A percentile compares a stretch with the other conserved stretches of the same genome.
phyloP scores from a whole-genome alignment of 2,329 filamentous ascomycete genomes.

The Aspergillus brunneoviolaceus region DNA sequence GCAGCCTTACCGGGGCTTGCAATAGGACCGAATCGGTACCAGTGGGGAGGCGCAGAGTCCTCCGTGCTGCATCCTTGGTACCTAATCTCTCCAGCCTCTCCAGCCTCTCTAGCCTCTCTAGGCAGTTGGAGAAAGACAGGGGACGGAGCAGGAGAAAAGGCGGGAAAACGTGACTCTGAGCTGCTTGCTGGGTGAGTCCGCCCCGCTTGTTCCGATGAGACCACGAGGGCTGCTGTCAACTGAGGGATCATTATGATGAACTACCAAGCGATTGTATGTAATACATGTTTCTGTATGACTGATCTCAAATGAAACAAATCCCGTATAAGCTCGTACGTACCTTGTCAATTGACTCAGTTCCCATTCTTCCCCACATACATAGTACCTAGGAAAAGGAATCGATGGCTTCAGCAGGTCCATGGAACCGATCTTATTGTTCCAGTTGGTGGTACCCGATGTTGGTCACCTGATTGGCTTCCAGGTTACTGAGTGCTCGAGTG shows the following conservation, averaged over 20 bases:
- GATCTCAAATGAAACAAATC: neutral
- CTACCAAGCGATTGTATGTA: conserved; percentile 16
- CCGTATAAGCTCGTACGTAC: neutral
- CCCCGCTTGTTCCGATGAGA: conserved; percentile 22
- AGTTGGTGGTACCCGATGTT: neutral
- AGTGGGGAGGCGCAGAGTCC: neutral
- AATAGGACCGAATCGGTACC: conserved; percentile 7
- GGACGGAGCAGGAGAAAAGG: conserved; percentile 3
- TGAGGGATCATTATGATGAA: neutral
- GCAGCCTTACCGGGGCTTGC: conserved; percentile 23
- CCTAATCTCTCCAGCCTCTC: neutral
- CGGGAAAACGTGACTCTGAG: conserved; percentile 20
- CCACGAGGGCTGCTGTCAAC: conserved; percentile 21
- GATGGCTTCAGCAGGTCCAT: neutral
- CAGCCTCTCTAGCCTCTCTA: neutral
- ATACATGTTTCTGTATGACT: conserved; percentile 2
- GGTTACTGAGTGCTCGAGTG: no score
- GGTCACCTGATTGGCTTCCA: no score
- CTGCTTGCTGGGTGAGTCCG: conserved; percentile 15
- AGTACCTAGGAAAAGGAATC: neutral
- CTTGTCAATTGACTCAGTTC: no score
- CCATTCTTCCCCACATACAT: neutral
- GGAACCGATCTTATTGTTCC: neutral
- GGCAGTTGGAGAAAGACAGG: neutral
- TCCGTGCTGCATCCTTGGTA: neutral